phyloP scores from a whole-genome alignment of 2,329 filamentous ascomycete genomes.

The Fusarium avenaceum region DNA sequence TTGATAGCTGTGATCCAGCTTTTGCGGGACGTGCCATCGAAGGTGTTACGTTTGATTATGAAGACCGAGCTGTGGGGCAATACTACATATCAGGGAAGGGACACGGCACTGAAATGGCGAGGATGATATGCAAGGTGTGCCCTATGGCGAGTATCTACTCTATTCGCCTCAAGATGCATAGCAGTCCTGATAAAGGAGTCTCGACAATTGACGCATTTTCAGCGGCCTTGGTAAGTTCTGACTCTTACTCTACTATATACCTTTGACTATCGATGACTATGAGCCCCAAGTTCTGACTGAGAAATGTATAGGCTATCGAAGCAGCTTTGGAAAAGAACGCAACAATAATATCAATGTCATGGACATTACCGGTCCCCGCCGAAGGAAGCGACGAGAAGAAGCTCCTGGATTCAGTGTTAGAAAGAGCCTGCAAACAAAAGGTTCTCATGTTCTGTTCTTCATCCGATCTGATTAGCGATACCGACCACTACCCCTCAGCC shows the following conservation, averaged over 20 bases:
- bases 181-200: not conserved
- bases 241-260: no score
- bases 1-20: not conserved
- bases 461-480: constrained; percentile 1
- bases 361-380: constrained; percentile 20
- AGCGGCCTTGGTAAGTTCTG: constrained; percentile 17
- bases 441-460: constrained; percentile 31
- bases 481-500: constrained; percentile 11
- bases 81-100: not conserved
- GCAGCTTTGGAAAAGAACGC: constrained; percentile 29
- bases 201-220: constrained; percentile 14
- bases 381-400: not conserved
- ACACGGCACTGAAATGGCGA: not conserved
- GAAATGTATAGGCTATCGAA: constrained; percentile 9
- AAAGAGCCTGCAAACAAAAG: constrained; percentile 4
- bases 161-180: constrained; percentile 31
- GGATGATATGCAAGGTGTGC: not conserved
- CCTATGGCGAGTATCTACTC: constrained; percentile 1
- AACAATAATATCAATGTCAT: constrained; percentile 35
- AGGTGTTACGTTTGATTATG: not conserved
- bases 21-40: not conserved
- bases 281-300: not conserved
- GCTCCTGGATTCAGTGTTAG: constrained; percentile 1
- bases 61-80: not conserved
- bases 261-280: no score